Base-by-base conservation (phyloP, 352 stramenopile species). In the Pythium aquatile region DNA sequence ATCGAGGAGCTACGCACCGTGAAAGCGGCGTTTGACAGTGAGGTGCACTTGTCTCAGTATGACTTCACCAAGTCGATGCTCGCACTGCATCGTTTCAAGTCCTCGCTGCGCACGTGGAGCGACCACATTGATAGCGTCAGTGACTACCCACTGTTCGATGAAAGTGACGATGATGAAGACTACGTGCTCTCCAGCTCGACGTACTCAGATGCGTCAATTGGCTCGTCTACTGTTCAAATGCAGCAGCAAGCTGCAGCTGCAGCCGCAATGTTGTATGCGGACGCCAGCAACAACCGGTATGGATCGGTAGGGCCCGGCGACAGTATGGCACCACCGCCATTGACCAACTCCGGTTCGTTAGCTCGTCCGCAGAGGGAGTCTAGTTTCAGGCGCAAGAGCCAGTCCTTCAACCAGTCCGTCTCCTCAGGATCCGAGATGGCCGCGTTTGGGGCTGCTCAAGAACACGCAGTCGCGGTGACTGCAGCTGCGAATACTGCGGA, bases 121-220 rank as follows among this genome's bases (percentile, higher is more conserved):
- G 82, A 93, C 35, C 84, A 93, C 66, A 91, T 93, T 55, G 84
- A 93, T 65, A 74, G 69, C 40, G 72, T 91, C 40, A 90, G 82
- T 7, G 84, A 93, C 35, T 93, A 93, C 24, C 82, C 82, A 24
- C 69, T 91, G 11, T 93, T 88, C 53, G 82, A 90, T 61, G 81
- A 85, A 1, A 75, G 40, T 33, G 76, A 83, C 52, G 79, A 77
- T 9, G 70, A 85, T 20, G 70, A 78, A 7, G 77, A 90, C 46
- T 81, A 74, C 44, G 13, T 75, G 53, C 70, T 86, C 26, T 90
- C 83, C 8, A 74, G 85, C 39, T 90, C 78, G 10, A 68, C 84
- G 26, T 90, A 89, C 67, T 93, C 81, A n/a, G 85, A 77, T 40
- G 67, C 61, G 39, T 81, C 68, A 0, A 26, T 65, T 14, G 59